phyloP scores from a whole-genome alignment of 2,329 filamentous ascomycete genomes.

The Fusarium papillatum region DNA sequence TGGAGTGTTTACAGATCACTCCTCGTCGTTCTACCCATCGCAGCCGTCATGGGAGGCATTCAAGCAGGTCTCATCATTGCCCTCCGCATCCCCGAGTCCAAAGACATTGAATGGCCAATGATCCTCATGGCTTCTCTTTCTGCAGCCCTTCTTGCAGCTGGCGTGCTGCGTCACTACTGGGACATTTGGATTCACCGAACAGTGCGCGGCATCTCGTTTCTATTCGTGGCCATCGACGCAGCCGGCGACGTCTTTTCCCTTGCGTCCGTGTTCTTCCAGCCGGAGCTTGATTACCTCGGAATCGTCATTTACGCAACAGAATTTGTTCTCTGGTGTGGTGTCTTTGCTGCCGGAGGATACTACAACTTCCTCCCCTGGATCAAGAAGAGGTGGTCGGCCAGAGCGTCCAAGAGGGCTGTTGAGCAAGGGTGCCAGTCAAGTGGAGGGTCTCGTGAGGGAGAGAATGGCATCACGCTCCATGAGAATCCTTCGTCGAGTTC shows the following conservation, averaged over 20 bases:
- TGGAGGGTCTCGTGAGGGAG: background rate
- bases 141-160: constrained; percentile 72
- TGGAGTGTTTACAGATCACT: constrained; percentile 66
- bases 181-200: constrained; percentile 77
- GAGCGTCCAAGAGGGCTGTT: background rate
- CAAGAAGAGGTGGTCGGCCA: constrained; percentile 21
- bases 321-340: constrained; percentile 75
- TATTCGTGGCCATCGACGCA: constrained; percentile 80
- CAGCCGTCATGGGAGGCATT: constrained; percentile 68
- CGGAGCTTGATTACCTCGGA: constrained; percentile 69
- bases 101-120: constrained; percentile 69
- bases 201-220: constrained; percentile 78
- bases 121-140: constrained; percentile 77
- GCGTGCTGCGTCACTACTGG: constrained; percentile 77
- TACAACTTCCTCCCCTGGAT: constrained; percentile 72
- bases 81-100: constrained; percentile 59
- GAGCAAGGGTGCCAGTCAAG: constrained; percentile 3
- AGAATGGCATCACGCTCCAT: constrained; percentile 54
- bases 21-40: constrained; percentile 63
- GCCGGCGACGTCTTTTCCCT: constrained; percentile 77
- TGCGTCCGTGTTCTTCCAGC: constrained; percentile 73
- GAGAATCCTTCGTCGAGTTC: constrained; percentile 71
- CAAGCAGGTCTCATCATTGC: constrained; percentile 72
- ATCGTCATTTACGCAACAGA: constrained; percentile 78
- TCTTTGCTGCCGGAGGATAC: constrained; percentile 75